Conservation (phyloP, 2,329 filamentous ascomycete species). For the Grosmannia penicillata region DNA sequence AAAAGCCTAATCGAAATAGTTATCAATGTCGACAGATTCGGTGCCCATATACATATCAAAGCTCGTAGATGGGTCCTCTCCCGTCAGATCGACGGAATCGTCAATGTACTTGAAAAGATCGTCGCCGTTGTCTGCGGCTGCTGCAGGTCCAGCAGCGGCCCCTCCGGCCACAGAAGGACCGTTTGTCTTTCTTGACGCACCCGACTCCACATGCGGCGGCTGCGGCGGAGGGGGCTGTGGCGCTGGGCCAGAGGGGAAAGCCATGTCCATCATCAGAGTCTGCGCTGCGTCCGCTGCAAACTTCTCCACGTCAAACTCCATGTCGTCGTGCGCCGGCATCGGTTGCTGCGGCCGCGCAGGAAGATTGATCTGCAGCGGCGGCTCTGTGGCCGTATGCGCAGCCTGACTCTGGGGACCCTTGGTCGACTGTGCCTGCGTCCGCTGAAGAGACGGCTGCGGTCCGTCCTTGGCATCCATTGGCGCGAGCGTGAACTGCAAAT, state of each 20-base stretch:
- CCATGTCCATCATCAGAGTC: conserved; percentile 11
- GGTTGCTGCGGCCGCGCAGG: background rate
- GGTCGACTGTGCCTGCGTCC: background rate
- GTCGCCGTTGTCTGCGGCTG: conserved; percentile 20
- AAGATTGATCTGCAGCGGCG: background rate
- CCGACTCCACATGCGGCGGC: too few species aligned
- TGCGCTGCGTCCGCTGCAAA: conserved; percentile 21
- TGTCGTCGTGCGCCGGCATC: conserved; percentile 13
- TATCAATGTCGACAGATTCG: conserved; percentile 18
- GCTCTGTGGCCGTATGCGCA: background rate
- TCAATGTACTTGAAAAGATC: conserved; percentile 32
- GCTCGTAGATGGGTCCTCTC: conserved; percentile 21
- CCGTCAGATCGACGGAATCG: conserved; percentile 22
- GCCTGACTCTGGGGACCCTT: background rate
- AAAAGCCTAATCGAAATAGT: conserved; percentile 7
- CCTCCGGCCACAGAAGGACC: background rate
- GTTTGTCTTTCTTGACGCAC: too few species aligned
- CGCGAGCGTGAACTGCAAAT: conserved; percentile 41
- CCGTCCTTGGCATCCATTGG: conserved; percentile 16
- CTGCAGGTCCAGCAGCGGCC: background rate
- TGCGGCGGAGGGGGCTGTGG: background rate
- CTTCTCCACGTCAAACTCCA: conserved; percentile 29
- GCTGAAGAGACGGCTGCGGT: background rate
- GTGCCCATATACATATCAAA: conserved; percentile 38
- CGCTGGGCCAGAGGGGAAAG: conserved; percentile 1